Base-by-base conservation (phyloP, 495 filamentous ascomycete genomes). In the Lindgomyces ingoldianus region DNA sequence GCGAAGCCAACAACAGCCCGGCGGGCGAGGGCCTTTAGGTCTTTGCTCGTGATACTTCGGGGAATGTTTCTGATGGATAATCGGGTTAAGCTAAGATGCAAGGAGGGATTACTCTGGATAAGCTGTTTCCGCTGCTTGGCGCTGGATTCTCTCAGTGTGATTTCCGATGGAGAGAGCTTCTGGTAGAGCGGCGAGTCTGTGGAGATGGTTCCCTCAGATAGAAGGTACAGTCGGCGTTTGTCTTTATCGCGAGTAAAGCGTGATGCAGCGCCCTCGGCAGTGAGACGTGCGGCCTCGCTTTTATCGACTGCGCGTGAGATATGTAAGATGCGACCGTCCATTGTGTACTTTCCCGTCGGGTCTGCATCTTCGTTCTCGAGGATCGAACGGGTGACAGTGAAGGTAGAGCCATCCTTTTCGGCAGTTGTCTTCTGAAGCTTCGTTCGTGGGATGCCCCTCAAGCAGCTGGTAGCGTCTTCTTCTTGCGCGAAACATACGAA, bases 31-130 rank as follows among this genome's bases (percentile, higher is more conserved):
- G 87, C 87, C 72, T 99, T 99, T 41, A 99, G 81, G 54, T 89
- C 89, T 77, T 96, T 98, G 14, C 90, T 91, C 26, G 83, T 88
- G 65, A 96, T 79, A 72, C 87, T 87, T 57, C 87, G 85, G 8
- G 94, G 95, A 22, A 99, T 83, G 70, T 99, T 99, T 63, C 94
- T 91, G 51, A 99, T 79, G 0, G 92, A 90, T n/a, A 99, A 85
- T 64, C 94, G 91, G 11, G 92, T 96, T 19, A 99, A 80, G 71
- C 88, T 92, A 51, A 99, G 78, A 74, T 98, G 91, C 14, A 99
- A 83, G 30, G 85, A 85, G 0, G 95, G 94, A 74, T 98, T 97
- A 71, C 82, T 86, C 76, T 96, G 85, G 71, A 98, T 91, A 56
- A 98, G 83, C 57, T 84, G 87, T 76, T 95, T 91, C 26, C 94